Percentiles rank a stretch among this genome's conserved stretches.
These are phyloP conservation scores for Epichloe amarillans DNA, from an alignment of 2,329 filamentous ascomycete genomes.

Conservation along the genomic window DNA sequence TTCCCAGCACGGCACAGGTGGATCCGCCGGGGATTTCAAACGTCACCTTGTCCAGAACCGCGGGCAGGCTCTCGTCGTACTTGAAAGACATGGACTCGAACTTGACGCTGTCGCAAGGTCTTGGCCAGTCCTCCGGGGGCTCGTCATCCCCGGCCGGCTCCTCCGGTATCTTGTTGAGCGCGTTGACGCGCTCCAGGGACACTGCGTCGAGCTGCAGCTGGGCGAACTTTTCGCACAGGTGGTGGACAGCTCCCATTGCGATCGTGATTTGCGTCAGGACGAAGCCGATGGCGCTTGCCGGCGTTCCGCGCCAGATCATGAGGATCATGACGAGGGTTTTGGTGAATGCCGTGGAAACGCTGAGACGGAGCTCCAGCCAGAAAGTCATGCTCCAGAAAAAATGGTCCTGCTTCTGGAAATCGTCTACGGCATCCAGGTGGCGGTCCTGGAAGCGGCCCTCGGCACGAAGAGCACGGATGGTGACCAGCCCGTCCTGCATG, in stretches of 20 bases:
- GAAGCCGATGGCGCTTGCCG: slow-evolving; percentile 71
- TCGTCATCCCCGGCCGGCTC: slow-evolving; percentile 53
- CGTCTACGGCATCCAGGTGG: slow-evolving; percentile 70
- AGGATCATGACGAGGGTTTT: slow-evolving; percentile 62
- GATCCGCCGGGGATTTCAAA: slow-evolving; percentile 57
- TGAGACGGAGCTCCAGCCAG: slow-evolving; percentile 71
- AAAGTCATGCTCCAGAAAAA: slow-evolving; percentile 86
- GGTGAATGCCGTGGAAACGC: slow-evolving; percentile 47
- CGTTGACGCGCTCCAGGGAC: slow-evolving; percentile 74
- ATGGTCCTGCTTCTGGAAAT: slow-evolving; percentile 89
- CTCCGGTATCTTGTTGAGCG: slow-evolving; percentile 65
- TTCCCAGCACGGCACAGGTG: slow-evolving; percentile 57
- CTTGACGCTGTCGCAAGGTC: slow-evolving; percentile 53
- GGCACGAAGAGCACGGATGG: slow-evolving; percentile 70
- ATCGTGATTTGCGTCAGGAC: slow-evolving; percentile 46
- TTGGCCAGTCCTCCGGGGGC: slow-evolving; percentile 72
- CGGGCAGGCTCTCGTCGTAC: slow-evolving; percentile 66
- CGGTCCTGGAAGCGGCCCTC: slow-evolving; percentile 67
- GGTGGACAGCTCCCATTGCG: slow-evolving; percentile 24
- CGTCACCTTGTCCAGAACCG: slow-evolving; percentile 53
- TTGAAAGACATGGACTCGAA: slow-evolving; percentile 68
- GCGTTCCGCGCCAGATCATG: slow-evolving; percentile 61
- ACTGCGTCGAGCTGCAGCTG: slow-evolving; percentile 87
- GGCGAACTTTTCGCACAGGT: slow-evolving; percentile 67
- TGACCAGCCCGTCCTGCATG: slow-evolving; percentile 71